Base-by-base conservation (phyloP, 495 filamentous ascomycete species). In the Mycothermus thermophilus region DNA sequence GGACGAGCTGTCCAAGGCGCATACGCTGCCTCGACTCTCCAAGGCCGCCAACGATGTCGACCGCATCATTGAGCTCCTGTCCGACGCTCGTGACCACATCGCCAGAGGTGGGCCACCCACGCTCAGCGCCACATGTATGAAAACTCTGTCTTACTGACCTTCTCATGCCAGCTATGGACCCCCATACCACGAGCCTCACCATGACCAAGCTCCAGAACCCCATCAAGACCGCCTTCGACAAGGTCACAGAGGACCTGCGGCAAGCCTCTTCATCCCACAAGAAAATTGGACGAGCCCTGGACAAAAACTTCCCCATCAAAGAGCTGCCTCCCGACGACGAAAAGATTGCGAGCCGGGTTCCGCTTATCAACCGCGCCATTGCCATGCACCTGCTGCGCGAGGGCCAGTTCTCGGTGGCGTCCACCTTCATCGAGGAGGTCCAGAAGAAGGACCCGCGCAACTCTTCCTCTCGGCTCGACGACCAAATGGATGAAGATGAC, bases 381-480 rank as follows among this genome's bases (percentile, higher is more conserved):
- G 83, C 81, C 3, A 94, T 97, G 86, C 90, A 97, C 54, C 66
- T 97, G 10, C 71, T 96, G 12, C 77, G 90, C 15, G 92, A 96
- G 63, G 90, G 90, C 23, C 80, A 93, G 51, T 96, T 97, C 54
- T 63, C 58, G 11, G 88, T 94, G 1, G 87, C 87, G 3, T 67
- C 75, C 4, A 83, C 79, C 3, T 94, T 95, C 39, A 68, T 87
- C 13, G 57, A 60, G 8, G 87, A 94, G 46, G 58, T 62, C 3
- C 55, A 63, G 20, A 8, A 28, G 42, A 52, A 31, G 7, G 41
- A 35, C 35, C 48, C 34, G 5, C 27, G 28, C 15, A 31, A 30
- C n/a, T 39, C 38, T 7, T 22, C 40, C 21, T 28, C 30, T 28
- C 29, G 36, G 20, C 17, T 32, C 1, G 43, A 49, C 34, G 48